phyloP scores from a whole-genome alignment of 2,329 filamentous ascomycete genomes.

The Cordyceps farinosa region DNA sequence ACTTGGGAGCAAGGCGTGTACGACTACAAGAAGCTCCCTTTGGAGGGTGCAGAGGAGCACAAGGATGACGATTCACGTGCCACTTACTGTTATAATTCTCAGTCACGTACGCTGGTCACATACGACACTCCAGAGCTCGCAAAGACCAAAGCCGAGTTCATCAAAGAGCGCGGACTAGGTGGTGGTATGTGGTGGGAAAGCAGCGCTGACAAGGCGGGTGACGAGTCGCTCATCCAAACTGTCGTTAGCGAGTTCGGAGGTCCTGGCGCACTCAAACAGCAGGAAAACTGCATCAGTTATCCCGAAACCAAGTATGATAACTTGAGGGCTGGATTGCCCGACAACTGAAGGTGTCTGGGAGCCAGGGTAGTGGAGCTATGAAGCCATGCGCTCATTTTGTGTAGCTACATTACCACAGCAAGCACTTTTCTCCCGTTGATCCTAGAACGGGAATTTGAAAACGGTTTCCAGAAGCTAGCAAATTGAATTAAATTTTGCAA shows the following conservation, averaged over 20 bases:
- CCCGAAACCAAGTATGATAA: slow-evolving; percentile 70
- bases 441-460: not conserved
- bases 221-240: slow-evolving; percentile 64
- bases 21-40: slow-evolving; percentile 84
- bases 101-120: slow-evolving; percentile 63
- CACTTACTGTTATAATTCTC: slow-evolving; percentile 71
- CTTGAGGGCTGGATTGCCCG: slow-evolving; percentile 54
- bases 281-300: slow-evolving; percentile 59
- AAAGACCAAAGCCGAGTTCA: slow-evolving; percentile 66
- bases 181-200: slow-evolving; percentile 99
- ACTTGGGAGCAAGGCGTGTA: slow-evolving; percentile 82
- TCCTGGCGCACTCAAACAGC: slow-evolving; percentile 44
- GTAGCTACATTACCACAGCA: not conserved
- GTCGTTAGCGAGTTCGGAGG: slow-evolving; percentile 60
- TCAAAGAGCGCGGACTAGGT: slow-evolving; percentile 64
- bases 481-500: not conserved
- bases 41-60: slow-evolving; percentile 59
- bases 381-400: not conserved
- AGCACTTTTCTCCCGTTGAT: not conserved
- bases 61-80: slow-evolving; percentile 63
- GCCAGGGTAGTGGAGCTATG: not conserved
- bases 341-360: slow-evolving; percentile 30
- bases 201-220: slow-evolving; percentile 67
- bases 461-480: not conserved
- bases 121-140: slow-evolving; percentile 73